These are phyloP conservation scores for Boletellus sp. DNA, from an alignment of 1,284 basidiomycete genomes.

Conservation along the genomic window DNA sequence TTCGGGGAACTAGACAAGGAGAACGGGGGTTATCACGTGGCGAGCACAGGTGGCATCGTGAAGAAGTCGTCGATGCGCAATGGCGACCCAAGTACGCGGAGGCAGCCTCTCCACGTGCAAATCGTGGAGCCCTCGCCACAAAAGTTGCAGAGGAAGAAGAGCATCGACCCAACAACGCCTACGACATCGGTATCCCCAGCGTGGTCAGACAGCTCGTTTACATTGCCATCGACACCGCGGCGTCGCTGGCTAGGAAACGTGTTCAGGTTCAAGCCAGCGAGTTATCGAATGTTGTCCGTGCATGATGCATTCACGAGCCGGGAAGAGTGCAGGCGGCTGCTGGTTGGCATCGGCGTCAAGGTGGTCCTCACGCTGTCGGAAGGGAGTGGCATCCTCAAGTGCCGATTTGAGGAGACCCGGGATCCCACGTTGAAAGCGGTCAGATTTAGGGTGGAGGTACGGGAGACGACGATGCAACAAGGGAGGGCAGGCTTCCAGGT, in stretches of 20 bases:
- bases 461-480: slow-evolving; percentile 43
- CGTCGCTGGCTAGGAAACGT: slow-evolving; percentile 87
- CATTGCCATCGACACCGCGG: slow-evolving; percentile 50
- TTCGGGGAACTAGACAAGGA: slow-evolving; percentile 37
- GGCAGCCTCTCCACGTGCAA: slow-evolving; percentile 40
- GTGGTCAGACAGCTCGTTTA: slow-evolving; percentile 45
- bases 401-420: slow-evolving; percentile 56
- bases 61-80: slow-evolving; percentile 48
- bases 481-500: slow-evolving; percentile 49
- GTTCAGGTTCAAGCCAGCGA: slow-evolving; percentile 80
- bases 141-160: slow-evolving; percentile 46
- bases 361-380: slow-evolving; percentile 67
- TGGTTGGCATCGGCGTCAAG: slow-evolving; percentile 69
- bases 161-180: slow-evolving; percentile 23
- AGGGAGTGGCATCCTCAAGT: slow-evolving; percentile 63
- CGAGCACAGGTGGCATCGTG: slow-evolving; percentile 19
- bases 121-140: slow-evolving; percentile 45
- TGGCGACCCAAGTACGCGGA: slow-evolving; percentile 21
- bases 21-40: slow-evolving; percentile 25
- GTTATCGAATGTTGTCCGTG: slow-evolving; percentile 61
- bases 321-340: slow-evolving; percentile 68
- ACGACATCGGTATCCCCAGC: slow-evolving; percentile 35
- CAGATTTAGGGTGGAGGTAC: slow-evolving; percentile 77
- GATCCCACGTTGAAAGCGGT: slow-evolving; percentile 57
- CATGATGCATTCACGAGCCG: slow-evolving; percentile 69